Evolutionary conservation across 2,329 filamentous ascomycete genomes (phyloP).

Genomic region (Monilinia polystroma): DNA sequence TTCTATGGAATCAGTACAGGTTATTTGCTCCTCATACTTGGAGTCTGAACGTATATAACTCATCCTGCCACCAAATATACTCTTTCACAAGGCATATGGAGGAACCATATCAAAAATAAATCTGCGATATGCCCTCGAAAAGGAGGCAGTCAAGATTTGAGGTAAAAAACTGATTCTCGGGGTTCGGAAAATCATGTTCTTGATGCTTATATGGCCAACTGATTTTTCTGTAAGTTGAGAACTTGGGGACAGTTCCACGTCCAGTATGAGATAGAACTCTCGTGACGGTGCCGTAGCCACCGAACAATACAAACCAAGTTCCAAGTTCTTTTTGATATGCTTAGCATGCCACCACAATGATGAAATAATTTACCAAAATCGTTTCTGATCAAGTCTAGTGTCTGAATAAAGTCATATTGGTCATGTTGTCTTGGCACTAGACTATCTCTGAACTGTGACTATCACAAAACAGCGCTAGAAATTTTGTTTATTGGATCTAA

Average conservation of each 20-base stretch:
- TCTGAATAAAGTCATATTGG: neutral
- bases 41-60: neutral
- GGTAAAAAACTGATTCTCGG: neutral
- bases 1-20: neutral
- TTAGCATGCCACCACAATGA: neutral
- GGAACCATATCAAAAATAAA: neutral
- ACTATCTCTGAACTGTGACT: neutral
- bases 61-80: neutral
- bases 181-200: no score
- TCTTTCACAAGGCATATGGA: neutral
- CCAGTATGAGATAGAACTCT: neutral
- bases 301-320: rapidly evolving
- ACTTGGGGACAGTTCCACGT: no score
- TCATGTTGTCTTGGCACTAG: neutral
- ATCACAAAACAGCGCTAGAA: neutral
- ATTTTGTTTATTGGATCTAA: no score
- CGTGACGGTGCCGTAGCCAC: neutral
- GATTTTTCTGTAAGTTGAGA: neutral
- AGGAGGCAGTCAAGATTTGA: neutral
- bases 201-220: neutral
- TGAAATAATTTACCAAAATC: neutral
- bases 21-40: rapidly evolving
- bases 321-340: neutral
- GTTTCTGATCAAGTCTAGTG: neutral
- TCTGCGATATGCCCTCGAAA: neutral